Evolutionary conservation across 768 basidiomycete species (phyloP), one percentile per base, ranked within the genome.

Genomic region (Cytidiella melzeri): DNA sequence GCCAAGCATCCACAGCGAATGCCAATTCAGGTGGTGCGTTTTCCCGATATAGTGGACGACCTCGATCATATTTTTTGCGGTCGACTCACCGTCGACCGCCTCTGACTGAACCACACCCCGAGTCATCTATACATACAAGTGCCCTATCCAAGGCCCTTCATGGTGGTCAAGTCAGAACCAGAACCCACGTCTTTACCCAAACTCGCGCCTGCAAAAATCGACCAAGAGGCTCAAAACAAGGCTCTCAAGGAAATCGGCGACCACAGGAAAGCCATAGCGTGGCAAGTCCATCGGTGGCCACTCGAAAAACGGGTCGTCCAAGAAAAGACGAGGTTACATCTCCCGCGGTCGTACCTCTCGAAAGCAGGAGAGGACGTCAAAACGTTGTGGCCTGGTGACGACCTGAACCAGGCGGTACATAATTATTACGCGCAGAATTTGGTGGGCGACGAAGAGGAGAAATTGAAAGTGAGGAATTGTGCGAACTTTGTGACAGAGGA

Each of bases 211-310:
- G 41, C 48, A 7, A 21, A 28, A 36, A n/a, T 50, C 23, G 41
- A 50, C 28, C 11, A 19, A 26, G 25, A 28, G 26, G 51, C 37
- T n/a, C 26, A 28, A 11, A 26, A 20, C 21, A 36, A 54, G 15
- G 61, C 69, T 0, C 50, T 62, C 18, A 64, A 70, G 37, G 50
- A 61, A 3, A 51, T 69, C 20, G 56, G 61, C 0, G 66, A 62
- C 13, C 47, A 53, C 38, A 59, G 64, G 6, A 62, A 69, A 42
- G 71, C 69, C 12, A 57, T 57, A 18, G 70, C 71, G 6, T 73
- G 70, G 72, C 59, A 63, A 42, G 57, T 73, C 9, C 66, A 67
- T 42, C 64, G 67, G 41, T 71, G 69, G 70, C 71, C 73, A 6
- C 58, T 66, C 20, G 66, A 67, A 23, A 70, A 69, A 51, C 56